Conservation (phyloP, 257 asterid genomes). For the Echites panduratus region DNA sequence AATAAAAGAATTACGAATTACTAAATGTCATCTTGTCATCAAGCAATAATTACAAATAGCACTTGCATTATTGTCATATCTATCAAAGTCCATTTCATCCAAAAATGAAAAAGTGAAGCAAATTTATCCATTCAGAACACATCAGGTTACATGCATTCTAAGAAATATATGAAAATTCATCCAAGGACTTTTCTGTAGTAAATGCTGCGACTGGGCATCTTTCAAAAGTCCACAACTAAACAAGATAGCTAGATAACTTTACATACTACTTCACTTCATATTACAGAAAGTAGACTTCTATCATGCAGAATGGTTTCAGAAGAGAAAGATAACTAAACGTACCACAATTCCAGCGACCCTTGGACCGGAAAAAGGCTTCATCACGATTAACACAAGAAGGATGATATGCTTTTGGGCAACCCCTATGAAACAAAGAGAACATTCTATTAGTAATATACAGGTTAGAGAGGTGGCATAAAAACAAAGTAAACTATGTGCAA, state of each 20-base stretch:
- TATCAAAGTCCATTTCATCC: background rate
- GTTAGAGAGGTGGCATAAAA: background rate
- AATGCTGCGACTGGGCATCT: background rate
- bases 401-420: slow-evolving; percentile 96
- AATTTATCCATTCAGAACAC: background rate
- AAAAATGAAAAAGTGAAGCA: background rate
- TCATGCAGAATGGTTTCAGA: background rate
- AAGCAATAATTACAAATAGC: background rate
- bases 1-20: background rate
- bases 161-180: background rate
- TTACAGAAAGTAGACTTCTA: background rate
- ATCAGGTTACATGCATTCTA: background rate
- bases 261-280: background rate
- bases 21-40: background rate
- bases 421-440: slow-evolving; percentile 44
- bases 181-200: background rate
- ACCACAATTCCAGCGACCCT: slow-evolving; percentile 99
- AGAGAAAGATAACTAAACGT: slow-evolving; percentile 17
- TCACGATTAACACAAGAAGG: slow-evolving; percentile 88
- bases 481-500: background rate
- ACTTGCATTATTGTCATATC: background rate
- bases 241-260: background rate
- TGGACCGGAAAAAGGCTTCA: slow-evolving; percentile 80
- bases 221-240: background rate
- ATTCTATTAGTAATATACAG: slow-evolving; percentile 9